These are phyloP conservation scores for Fusarium clavum DNA, from an alignment of 2,329 filamentous ascomycete genomes.

Conservation along the genomic window DNA sequence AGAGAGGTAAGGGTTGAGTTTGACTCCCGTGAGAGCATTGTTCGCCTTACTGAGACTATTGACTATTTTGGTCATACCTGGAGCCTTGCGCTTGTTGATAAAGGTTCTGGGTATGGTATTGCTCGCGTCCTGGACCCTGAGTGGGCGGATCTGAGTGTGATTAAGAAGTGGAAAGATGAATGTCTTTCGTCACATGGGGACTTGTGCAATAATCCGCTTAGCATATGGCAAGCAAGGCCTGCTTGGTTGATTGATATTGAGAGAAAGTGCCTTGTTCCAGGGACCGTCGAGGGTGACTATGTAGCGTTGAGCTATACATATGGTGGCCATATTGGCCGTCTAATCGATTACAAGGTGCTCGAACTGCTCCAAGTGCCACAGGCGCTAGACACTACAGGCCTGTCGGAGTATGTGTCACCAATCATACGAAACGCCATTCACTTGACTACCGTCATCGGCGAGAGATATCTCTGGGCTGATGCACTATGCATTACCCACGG, in stretches of 20 bases:
- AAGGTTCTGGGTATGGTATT: background rate
- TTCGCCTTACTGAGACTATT: background rate
- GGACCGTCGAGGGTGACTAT: background rate
- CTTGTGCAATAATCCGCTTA: background rate
- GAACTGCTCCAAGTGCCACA: background rate
- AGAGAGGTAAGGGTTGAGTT: background rate
- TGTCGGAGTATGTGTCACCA: background rate
- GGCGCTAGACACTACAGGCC: background rate
- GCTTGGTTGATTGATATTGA: conserved; percentile 13
- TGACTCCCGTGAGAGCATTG: accelerated
- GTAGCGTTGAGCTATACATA: conserved; percentile 12
- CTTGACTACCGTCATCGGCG: background rate
- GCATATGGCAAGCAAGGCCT: conserved; percentile 1
- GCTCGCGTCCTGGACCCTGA: background rate
- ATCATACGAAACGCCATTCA: conserved; percentile 7
- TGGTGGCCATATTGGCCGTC: background rate
- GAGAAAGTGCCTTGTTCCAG: background rate
- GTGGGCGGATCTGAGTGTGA: background rate
- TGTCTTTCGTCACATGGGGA: background rate
- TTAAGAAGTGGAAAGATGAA: background rate
- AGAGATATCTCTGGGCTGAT: conserved; percentile 12
- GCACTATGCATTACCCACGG: background rate
- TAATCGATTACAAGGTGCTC: background rate
- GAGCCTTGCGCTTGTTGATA: background rate
- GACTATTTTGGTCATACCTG: accelerated